A percentile compares a stretch with the other conserved stretches of the same genome.
Conservation (phyloP, 2,329 filamentous ascomycete species). For the Epichloe glyceriae region DNA sequence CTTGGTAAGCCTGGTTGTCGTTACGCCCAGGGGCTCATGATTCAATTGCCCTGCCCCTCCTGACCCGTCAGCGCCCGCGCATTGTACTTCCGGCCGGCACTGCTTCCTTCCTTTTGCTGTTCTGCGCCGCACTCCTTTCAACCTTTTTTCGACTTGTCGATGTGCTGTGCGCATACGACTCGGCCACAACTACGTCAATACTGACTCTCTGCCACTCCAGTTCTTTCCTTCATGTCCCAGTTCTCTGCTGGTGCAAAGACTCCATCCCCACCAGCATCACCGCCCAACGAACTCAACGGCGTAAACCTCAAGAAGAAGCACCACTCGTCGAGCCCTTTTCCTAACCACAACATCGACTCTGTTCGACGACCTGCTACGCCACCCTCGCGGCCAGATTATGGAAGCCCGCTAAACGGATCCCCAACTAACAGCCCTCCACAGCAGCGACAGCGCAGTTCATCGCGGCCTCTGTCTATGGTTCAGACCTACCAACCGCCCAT, state of each 20-base stretch:
- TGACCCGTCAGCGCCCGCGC: background rate
- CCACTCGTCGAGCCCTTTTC: slow-evolving; percentile 20
- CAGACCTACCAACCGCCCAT: slow-evolving; percentile 74
- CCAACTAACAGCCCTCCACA: slow-evolving; percentile 28
- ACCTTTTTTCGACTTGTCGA: background rate
- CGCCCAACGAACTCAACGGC: slow-evolving; percentile 24
- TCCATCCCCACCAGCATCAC: slow-evolving; percentile 32
- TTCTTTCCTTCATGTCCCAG: slow-evolving; percentile 80
- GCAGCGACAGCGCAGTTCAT: slow-evolving; percentile 34
- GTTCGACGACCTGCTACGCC: slow-evolving; percentile 26
- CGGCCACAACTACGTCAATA: background rate
- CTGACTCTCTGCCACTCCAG: slow-evolving; percentile 30
- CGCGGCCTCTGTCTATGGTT: slow-evolving; percentile 73
- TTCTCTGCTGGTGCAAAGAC: slow-evolving; percentile 45
- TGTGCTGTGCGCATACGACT: background rate
- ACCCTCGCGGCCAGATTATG: slow-evolving; percentile 28
- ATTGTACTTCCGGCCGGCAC: background rate
- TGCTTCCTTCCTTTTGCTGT: background rate
- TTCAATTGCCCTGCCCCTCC: background rate
- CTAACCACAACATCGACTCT: slow-evolving; percentile 23
- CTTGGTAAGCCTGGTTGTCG: background rate
- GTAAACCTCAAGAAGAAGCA: slow-evolving; percentile 17
- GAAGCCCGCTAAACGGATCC: slow-evolving; percentile 28
- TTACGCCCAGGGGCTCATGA: background rate
- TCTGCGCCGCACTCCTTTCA: background rate